phyloP scores from a whole-genome alignment of 1,284 basidiomycete genomes.

The Thecaphora frezii region DNA sequence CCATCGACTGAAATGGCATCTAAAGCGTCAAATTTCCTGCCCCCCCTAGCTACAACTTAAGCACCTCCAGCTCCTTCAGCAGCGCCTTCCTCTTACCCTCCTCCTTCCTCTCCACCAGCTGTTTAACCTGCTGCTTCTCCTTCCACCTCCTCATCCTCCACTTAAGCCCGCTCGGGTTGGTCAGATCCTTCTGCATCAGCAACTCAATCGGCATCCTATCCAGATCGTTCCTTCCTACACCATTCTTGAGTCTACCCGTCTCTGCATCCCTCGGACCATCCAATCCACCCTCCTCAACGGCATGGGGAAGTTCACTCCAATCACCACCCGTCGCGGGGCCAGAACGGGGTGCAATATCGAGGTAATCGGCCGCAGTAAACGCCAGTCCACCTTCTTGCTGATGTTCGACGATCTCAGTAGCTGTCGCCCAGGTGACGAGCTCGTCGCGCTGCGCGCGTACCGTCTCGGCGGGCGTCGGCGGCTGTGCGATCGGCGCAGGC shows the following conservation, averaged over 20 bases:
- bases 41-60: slow-evolving; percentile 41
- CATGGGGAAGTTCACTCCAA: slow-evolving; percentile 31
- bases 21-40: too few relatives aligned
- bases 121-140: slow-evolving; percentile 29
- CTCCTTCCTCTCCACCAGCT: slow-evolving; percentile 15
- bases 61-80: slow-evolving; percentile 45
- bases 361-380: slow-evolving; percentile 53
- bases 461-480: slow-evolving; percentile 47
- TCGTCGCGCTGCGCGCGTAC: slow-evolving; percentile 21
- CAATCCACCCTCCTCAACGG: slow-evolving; percentile 13
- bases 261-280: slow-evolving; percentile 15
- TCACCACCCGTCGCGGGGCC: slow-evolving; percentile 51
- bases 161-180: slow-evolving; percentile 49
- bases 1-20: too few relatives aligned
- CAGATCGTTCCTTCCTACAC: slow-evolving; percentile 36
- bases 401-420: slow-evolving; percentile 29
- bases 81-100: slow-evolving; percentile 18
- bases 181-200: slow-evolving; percentile 51
- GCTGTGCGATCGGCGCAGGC: slow-evolving; percentile 50
- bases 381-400: slow-evolving; percentile 42
- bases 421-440: slow-evolving; percentile 37
- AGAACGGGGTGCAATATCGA: slow-evolving; percentile 46
- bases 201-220: slow-evolving; percentile 57
- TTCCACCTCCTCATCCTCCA: slow-evolving; percentile 53
- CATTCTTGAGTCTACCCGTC: slow-evolving; percentile 25